phyloP scores from a whole-genome alignment of 179 eudicot species.

The Silene noctiflora region DNA sequence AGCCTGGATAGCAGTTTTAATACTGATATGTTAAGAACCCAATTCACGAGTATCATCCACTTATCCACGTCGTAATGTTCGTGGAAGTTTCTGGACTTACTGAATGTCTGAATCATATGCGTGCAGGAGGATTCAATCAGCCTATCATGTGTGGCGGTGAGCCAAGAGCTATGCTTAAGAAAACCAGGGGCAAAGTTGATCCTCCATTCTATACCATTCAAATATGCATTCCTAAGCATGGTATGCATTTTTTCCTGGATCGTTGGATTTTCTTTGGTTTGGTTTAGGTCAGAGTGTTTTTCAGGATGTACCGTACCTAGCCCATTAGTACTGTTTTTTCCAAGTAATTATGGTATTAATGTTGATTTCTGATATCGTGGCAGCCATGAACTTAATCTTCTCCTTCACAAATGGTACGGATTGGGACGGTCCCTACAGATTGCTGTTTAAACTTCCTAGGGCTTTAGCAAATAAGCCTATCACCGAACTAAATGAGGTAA shows the following conservation, averaged over 20 bases:
- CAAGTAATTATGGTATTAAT: background rate
- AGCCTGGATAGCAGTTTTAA: too few relatives aligned
- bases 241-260: slow-evolving; percentile 29
- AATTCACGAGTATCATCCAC: too few relatives aligned
- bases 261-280: background rate
- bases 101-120: background rate
- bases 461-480: slow-evolving; percentile 60
- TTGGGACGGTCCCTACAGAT: slow-evolving; percentile 93
- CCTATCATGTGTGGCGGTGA: slow-evolving; percentile 97
- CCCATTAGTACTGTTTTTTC: too few relatives aligned
- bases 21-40: too few relatives aligned
- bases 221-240: slow-evolving; percentile 86
- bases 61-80: background rate
- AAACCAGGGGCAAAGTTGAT: slow-evolving; percentile 74
- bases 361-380: slow-evolving; percentile 12
- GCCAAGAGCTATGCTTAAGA: slow-evolving; percentile 81
- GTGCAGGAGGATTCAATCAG: slow-evolving; percentile 85
- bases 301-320: too few relatives aligned
- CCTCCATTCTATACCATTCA: slow-evolving; percentile 76
- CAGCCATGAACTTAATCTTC: slow-evolving; percentile 77
- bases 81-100: background rate
- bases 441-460: slow-evolving; percentile 79
- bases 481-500: slow-evolving; percentile 70
- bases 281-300: too few relatives aligned
- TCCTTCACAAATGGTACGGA: slow-evolving; percentile 87